Base-by-base conservation (phyloP, 805 yeast genomes). In the Soucietia sequanensis region DNA sequence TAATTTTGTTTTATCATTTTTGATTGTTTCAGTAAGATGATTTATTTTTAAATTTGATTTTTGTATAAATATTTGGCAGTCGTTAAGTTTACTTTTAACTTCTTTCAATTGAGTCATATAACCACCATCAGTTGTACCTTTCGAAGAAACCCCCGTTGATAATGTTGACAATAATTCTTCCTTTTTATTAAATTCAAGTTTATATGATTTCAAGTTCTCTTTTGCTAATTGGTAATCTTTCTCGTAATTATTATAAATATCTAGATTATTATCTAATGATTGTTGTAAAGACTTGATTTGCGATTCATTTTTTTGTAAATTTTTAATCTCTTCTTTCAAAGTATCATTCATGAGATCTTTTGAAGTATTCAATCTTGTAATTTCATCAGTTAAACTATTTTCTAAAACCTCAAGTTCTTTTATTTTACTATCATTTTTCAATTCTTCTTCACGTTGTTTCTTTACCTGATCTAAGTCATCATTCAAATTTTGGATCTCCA, bases 131-230 rank as follows among this genome's bases (percentile, higher is more conserved):
- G 80, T 72, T 23, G 67, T 70, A 35, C 95, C 96, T 39, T 77
- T 80, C 0, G 95, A 77, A 0, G 96, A 84, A n/a, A 90, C 80
- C 48, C 97, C 96, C 0, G 96, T 87, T 0, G 89, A 80, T 26
- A 90, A 67, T 0, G 95, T 81, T 0, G 93, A 84, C 7, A 87
- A 61, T 8, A 90, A 68, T 42, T 90, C 96, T 48, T 86, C 91
- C 46, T 84, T 86, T 39, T 68, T 72, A 22, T 68, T 64, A 30
- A 74, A 68, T 10, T 69, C 68, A 4, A 62, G 65, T 41, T 78
- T 80, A 35, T 78, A 44, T 1, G 54, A 50, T 2, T 58, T 63
- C 15, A 84, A 61, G n/a, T 60, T 51, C 1, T 49, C 53, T 31
- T 76, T 78, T 8, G 76, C 56, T 0, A 48, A 42, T 3, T 65